Evolutionary conservation across 495 filamentous ascomycete species (phyloP).

Genomic region (Hypoxylon crocopeplum): DNA sequence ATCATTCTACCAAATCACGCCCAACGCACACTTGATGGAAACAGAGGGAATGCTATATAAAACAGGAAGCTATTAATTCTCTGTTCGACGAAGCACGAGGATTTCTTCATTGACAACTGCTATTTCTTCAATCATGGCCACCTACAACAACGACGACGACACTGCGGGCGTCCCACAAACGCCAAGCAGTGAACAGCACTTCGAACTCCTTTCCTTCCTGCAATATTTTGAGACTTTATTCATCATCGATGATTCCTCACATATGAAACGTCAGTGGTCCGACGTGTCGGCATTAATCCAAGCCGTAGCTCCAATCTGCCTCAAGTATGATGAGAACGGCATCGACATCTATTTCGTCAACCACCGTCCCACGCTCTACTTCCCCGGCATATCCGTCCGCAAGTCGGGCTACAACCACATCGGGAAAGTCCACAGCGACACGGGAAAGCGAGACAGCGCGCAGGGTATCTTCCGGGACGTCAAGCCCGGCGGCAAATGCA

Average conservation of each 20-base stretch:
- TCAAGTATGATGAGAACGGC: conserved; percentile 35
- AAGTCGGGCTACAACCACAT: conserved; percentile 36
- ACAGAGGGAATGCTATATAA: too few relatives aligned
- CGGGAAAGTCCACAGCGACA: conserved; percentile 29
- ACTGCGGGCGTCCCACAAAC: conserved; percentile 30
- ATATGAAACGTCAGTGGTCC: conserved; percentile 33
- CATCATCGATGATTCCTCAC: conserved; percentile 24
- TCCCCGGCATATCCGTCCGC: conserved; percentile 31
- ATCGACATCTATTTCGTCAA: conserved; percentile 36
- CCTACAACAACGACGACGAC: conserved; percentile 33
- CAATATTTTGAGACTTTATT: conserved; percentile 32
- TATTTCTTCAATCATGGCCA: conserved; percentile 16
- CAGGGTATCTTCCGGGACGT: conserved; percentile 29
- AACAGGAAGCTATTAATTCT: too few relatives aligned
- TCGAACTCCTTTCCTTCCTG: conserved; percentile 28
- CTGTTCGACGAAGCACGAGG: too few relatives aligned
- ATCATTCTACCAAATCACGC: too few relatives aligned
- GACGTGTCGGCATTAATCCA: conserved; percentile 32
- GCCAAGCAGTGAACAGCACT: conserved; percentile 19
- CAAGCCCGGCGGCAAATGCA: conserved; percentile 30
- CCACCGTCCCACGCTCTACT: conserved; percentile 31
- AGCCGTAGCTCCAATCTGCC: conserved; percentile 25
- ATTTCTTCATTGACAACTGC: too few relatives aligned
- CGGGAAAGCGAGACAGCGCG: conserved; percentile 26
- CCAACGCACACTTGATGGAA: too few relatives aligned